Base-by-base conservation (phyloP, 441 rosid genomes). In the Syzygium syzygioides region DNA sequence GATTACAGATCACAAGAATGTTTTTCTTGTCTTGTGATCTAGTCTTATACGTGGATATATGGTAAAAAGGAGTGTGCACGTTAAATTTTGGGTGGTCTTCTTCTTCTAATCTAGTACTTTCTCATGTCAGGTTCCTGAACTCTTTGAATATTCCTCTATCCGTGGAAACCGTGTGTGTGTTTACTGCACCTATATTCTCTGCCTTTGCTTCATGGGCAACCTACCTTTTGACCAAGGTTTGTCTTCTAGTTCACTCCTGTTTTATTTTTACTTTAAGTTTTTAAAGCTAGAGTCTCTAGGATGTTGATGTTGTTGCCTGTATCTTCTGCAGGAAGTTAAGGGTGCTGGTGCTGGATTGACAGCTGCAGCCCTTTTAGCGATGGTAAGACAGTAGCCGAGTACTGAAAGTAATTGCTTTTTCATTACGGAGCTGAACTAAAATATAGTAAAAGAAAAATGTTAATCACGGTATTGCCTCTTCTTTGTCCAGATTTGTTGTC, bases 161-260 rank as follows among this genome's bases (percentile, higher is more conserved):
- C 11, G 99, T 98, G 87, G 99, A 98, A 94, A 97, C 99, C 84
- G 99, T 98, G 57, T 98, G 99, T 86, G 99, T 98, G 87, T 97
- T 98, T 90, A 98, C 99, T 88, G 99, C 99, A 88, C 99, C 99
- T 64, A 90, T 96, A 87, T 98, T 98, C 94, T 98, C 99, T 80
- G 99, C 99, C 55, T 98, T 98, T 90, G 99, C 99, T 88, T 96
- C 99, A 60, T 98, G 99, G 99, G 99, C 99, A 56, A 95, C 99
- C 89, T 98, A 94, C 91, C 97, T 98, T 89, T 92, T 98, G 92
- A 96, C 99, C 86, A 96, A 98, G 99, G 99, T 97, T 91, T 90
- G 93, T 90, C 52, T 54, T 88, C 55, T 90, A 71, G 14, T 20
- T 55, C 64, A 89, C 55, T 53, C 86, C 56, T 89, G 57, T 89